These are phyloP conservation scores for Buxus sempervirens DNA, from an alignment of 164 flowering plant species.

Conservation along the genomic window DNA sequence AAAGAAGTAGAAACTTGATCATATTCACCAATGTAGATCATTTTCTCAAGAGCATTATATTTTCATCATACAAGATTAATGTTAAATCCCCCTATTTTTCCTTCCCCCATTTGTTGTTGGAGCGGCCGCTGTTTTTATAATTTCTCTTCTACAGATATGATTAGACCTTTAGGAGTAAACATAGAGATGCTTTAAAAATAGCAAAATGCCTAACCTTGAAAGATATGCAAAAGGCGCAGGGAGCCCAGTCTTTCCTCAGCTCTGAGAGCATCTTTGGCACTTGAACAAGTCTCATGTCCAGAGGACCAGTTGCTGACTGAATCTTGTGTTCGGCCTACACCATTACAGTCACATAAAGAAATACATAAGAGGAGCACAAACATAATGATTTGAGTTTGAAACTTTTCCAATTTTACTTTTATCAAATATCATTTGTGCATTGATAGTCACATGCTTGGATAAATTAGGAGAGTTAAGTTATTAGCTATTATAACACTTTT, in stretches of 20 bases:
- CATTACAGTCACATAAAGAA: neutral
- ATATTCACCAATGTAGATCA: neutral
- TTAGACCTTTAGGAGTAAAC: neutral
- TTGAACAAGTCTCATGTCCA: constrained; percentile 82
- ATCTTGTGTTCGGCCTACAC: constrained; percentile 83
- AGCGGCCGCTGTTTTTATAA: neutral
- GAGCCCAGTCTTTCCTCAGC: constrained; percentile 79
- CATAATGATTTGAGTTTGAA: neutral
- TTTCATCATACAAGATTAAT: too few species aligned
- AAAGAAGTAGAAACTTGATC: too few species aligned
- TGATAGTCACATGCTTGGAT: too few species aligned
- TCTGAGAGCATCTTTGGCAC: constrained; percentile 87
- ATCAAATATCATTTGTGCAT: too few species aligned
- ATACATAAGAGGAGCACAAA: neutral
- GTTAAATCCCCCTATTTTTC: neutral
- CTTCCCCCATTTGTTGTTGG: neutral
- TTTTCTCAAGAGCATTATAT: neutral
- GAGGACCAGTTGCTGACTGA: constrained; percentile 85
- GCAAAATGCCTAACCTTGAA: constrained; percentile 64
- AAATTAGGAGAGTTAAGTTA: too few species aligned
- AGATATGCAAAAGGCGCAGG: constrained; percentile 75
- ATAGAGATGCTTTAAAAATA: neutral
- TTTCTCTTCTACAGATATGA: neutral
- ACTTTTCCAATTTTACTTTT: too few species aligned
- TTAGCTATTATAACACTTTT: too few species aligned